A percentile compares a stretch with the other conserved stretches of the same genome.
phyloP scores from a whole-genome alignment of 176 grass and related monocot genomes.

The Elaeis guineensis region DNA sequence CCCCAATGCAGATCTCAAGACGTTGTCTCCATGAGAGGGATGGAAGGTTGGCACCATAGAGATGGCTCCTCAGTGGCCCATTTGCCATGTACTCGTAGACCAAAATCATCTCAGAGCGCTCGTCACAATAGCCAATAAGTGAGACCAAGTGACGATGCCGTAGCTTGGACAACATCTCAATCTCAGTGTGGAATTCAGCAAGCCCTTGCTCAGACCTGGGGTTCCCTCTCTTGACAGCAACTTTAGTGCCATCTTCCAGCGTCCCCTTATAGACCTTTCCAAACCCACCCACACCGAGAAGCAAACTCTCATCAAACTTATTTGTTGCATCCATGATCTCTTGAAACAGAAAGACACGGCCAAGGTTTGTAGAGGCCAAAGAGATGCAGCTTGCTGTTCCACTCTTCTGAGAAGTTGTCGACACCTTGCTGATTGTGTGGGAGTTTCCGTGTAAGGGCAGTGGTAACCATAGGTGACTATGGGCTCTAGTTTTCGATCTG shows the following conservation, averaged over 20 bases:
- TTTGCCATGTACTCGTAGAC: constrained; percentile 98
- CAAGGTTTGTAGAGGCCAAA: constrained; percentile 63
- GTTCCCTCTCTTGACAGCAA: constrained; percentile 92
- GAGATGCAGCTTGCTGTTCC: constrained; percentile 65
- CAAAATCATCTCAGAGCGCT: constrained; percentile 83
- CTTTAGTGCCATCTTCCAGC: constrained; percentile 52
- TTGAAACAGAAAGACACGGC: constrained; percentile 66
- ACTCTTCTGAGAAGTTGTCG: constrained; percentile 45
- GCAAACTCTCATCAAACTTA: constrained; percentile 74
- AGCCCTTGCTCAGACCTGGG: constrained; percentile 86
- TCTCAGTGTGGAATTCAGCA: constrained; percentile 81
- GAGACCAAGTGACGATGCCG: constrained; percentile 87
- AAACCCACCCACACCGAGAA: constrained; percentile 84
- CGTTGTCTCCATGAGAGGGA: constrained; percentile 74
- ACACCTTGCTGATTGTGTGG: constrained; percentile 51
- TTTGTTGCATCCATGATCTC: constrained; percentile 62
- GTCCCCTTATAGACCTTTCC: constrained; percentile 90
- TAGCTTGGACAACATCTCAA: constrained; percentile 79
- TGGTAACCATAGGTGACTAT: constrained; percentile 37
- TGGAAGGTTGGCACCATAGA: constrained; percentile 61
- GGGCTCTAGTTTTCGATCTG: constrained; percentile 19
- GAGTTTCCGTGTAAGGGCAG: constrained; percentile 33
- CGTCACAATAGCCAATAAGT: constrained; percentile 86
- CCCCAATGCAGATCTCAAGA: constrained; percentile 89
- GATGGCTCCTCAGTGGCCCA: constrained; percentile 75